phyloP scores from a whole-genome alignment of 768 basidiomycete genomes.

The Termitomyces heimii region DNA sequence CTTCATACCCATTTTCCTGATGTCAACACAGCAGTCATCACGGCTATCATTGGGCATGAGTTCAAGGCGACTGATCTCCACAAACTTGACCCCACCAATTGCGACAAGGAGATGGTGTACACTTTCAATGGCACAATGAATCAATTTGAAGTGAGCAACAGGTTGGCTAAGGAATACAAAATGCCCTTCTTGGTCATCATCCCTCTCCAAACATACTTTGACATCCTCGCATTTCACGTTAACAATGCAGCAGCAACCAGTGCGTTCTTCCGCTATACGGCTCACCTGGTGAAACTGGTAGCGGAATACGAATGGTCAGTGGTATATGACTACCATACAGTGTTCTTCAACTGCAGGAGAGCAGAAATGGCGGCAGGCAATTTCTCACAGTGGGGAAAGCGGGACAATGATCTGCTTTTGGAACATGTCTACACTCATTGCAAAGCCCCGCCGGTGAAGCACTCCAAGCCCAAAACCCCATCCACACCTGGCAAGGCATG shows the following conservation, averaged over 20 bases:
- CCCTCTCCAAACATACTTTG: too few species aligned
- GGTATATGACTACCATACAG: background rate
- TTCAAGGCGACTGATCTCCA: background rate
- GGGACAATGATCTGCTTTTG: background rate
- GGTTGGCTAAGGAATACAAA: too few species aligned
- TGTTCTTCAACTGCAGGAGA: background rate
- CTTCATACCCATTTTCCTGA: background rate
- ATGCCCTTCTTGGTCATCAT: too few species aligned
- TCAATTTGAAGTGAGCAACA: too few species aligned
- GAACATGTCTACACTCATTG: too few species aligned
- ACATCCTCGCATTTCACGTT: background rate
- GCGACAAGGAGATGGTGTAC: too few species aligned
- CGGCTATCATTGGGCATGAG: background rate
- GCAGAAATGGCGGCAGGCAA: background rate
- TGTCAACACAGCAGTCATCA: background rate
- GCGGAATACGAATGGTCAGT: background rate
- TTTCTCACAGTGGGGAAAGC: background rate
- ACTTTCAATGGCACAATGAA: too few species aligned
- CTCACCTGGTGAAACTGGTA: background rate
- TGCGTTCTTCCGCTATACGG: background rate
- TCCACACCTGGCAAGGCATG: too few species aligned
- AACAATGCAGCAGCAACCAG: background rate
- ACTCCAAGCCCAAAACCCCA: too few species aligned
- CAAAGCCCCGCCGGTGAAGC: too few species aligned
- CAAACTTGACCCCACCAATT: background rate